A percentile compares a stretch with the other conserved stretches of the same genome.
phyloP scores from a whole-genome alignment of 1,284 basidiomycete species.

The Porogramme epimiltina region DNA sequence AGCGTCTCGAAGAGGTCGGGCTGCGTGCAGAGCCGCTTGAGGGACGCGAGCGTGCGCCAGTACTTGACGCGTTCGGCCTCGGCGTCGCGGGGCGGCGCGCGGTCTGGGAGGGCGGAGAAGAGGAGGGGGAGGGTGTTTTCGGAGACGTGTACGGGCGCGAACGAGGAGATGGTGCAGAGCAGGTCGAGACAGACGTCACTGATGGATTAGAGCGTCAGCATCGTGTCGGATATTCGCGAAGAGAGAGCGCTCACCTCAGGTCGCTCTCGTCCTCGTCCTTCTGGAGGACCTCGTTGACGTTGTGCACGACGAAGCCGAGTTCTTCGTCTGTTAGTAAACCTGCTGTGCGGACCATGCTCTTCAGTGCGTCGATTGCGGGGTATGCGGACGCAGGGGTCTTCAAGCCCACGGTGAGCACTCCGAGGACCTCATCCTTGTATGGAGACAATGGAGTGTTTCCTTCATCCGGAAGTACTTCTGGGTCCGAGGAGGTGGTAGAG shows the following conservation, averaged over 20 bases:
- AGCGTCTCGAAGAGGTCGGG: slow-evolving; percentile 85
- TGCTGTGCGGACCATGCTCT: slow-evolving; percentile 64
- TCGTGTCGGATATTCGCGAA: neutral
- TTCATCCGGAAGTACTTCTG: slow-evolving; percentile 24
- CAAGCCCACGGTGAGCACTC: slow-evolving; percentile 64
- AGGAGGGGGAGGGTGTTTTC: slow-evolving; percentile 81
- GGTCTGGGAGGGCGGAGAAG: slow-evolving; percentile 73
- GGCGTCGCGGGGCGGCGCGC: slow-evolving; percentile 59
- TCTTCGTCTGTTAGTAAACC: slow-evolving; percentile 73
- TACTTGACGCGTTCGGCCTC: slow-evolving; percentile 58
- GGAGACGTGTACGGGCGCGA: slow-evolving; percentile 68
- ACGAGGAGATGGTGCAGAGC: slow-evolving; percentile 66
- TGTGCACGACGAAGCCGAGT: slow-evolving; percentile 77
- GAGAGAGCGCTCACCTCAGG: slow-evolving; percentile 45
- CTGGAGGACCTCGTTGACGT: slow-evolving; percentile 72
- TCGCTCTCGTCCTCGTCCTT: slow-evolving; percentile 56
- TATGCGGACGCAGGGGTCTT: slow-evolving; percentile 54
- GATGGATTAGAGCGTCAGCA: neutral
- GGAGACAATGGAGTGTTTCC: slow-evolving; percentile 52
- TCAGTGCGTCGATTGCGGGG: slow-evolving; percentile 64
- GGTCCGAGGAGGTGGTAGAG: slow-evolving; percentile 31
- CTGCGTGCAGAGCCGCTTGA: slow-evolving; percentile 77
- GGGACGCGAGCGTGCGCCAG: slow-evolving; percentile 71
- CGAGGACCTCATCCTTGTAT: slow-evolving; percentile 79
- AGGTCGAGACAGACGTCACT: slow-evolving; percentile 74